Conservation (phyloP, 2,329 filamentous ascomycete genomes). For the Pezicula carpinea region DNA sequence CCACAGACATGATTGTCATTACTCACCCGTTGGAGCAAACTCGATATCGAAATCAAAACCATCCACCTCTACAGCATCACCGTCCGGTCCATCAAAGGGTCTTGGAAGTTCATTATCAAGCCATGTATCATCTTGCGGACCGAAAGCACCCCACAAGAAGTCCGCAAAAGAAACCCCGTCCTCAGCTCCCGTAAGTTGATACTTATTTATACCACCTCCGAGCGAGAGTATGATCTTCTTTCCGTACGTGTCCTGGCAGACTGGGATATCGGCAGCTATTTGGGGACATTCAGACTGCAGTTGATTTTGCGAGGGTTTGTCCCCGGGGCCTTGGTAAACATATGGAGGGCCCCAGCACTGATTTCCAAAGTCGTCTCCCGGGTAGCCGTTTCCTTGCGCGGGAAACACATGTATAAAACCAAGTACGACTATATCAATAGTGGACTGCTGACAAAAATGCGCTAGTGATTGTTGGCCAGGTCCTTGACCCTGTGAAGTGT, state of each 20-base stretch:
- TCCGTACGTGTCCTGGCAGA: slow-evolving; percentile 27
- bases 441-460: slow-evolving; percentile 30
- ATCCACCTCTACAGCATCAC: slow-evolving; percentile 6
- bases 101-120: slow-evolving; percentile 17
- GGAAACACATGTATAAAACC: slow-evolving; percentile 35
- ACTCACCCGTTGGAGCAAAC: slow-evolving; percentile 5
- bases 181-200: slow-evolving; percentile 29
- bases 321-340: slow-evolving; percentile 14
- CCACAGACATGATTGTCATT: background rate
- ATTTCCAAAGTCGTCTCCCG: slow-evolving; percentile 34
- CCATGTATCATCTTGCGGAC: slow-evolving; percentile 26
- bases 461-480: slow-evolving; percentile 28
- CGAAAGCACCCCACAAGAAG: slow-evolving; percentile 34
- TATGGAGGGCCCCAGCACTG: slow-evolving; percentile 30
- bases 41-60: slow-evolving; percentile 18
- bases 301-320: slow-evolving; percentile 24
- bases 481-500: slow-evolving; percentile 36
- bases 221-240: slow-evolving; percentile 34
- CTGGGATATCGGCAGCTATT: slow-evolving; percentile 28
- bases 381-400: slow-evolving; percentile 33
- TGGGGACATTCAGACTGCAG: slow-evolving; percentile 27
- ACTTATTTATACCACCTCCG: slow-evolving; percentile 21
- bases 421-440: slow-evolving; percentile 33
- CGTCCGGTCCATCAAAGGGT: slow-evolving; percentile 7
- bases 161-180: slow-evolving; percentile 28